Base-by-base conservation (phyloP, 2,329 filamentous ascomycete genomes). In the Trichoderma afroharzianum region DNA sequence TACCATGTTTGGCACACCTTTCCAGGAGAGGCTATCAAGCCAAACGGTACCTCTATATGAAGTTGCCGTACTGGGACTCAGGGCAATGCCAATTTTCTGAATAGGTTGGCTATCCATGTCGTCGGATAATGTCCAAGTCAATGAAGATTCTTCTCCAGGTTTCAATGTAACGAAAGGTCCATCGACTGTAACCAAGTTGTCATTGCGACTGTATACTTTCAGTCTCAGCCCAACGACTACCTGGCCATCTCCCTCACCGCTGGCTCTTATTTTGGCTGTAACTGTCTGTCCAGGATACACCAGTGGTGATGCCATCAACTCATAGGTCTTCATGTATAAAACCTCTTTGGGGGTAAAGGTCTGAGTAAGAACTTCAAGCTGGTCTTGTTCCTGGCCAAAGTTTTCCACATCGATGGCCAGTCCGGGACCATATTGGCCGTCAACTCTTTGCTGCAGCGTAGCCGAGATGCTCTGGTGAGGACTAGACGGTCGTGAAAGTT, bases 281-380 rank as follows among this genome's bases (percentile, higher is more conserved):
- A 71, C 39, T 24, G 24, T 30, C 39, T 73, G 72, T 6, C 72
- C 72, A 4, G 72, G 71, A 18, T 73, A 73, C 7, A 73, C 11
- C 0, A 73, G 47, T 12, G 72, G 71, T n/a, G 72, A 73, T 28
- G 71, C 72, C 71, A 73, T 72, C 12, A 73, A 39, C 21, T 73
- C 55, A 47, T 73, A 73, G 14, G 50, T 58, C n/a, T 71, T 63
- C 59, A 72, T 72, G 0, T 64, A 12, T 1, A 53, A 36, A 24
- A 72, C 67, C n/a, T 72, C 71, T 47, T 63, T 68, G 2, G 72
- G 72, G 5, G 72, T 71, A 55, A 73, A 73, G 3, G 66, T 72
- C 12, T 59, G 66, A 4, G 72, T 73, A 14, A 72, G n/a, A 1
- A 71, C 47, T n/a, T 73, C 72, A 26, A 73, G 18, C 12, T 63